phyloP scores from a whole-genome alignment of 352 stramenopile species.

The Halophytophthora batemanensis region DNA sequence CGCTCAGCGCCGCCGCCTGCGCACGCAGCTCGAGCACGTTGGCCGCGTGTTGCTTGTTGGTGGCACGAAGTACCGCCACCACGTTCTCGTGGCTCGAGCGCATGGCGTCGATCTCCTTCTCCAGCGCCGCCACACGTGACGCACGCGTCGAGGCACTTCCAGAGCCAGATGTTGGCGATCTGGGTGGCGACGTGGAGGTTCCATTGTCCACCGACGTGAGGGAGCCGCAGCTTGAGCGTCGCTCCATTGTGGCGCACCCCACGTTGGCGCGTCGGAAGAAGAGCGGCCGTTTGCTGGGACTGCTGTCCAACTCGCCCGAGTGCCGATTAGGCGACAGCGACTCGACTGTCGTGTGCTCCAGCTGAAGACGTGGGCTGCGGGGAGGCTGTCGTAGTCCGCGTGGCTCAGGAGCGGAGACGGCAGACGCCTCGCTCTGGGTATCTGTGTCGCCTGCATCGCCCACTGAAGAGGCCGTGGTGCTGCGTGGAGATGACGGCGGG shows the following conservation, averaged over 20 bases:
- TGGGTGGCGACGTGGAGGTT: conserved; percentile 10
- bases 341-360: conserved; percentile 30
- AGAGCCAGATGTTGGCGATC: conserved; percentile 7
- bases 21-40: conserved; percentile 65
- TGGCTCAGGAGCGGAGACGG: conserved; percentile 14
- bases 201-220: conserved; percentile 2
- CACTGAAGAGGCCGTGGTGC: conserved; percentile 3
- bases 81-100: conserved; percentile 71
- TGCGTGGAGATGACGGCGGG: conserved; percentile 1
- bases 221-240: conserved; percentile 34
- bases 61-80: conserved; percentile 57
- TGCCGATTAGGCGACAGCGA: conserved; percentile 27
- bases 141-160: conserved; percentile 10
- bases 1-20: conserved; percentile 54
- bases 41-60: conserved; percentile 64
- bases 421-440: conserved; percentile 8
- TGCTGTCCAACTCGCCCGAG: conserved; percentile 1
- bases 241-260: conserved; percentile 24
- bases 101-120: conserved; percentile 60
- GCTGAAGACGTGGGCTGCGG: conserved; percentile 8
- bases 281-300: conserved; percentile 18
- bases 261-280: conserved; percentile 43
- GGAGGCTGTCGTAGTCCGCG: not conserved
- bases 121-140: conserved; percentile 46
- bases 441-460: conserved; percentile 3